Evolutionary conservation across 202 grass and related monocot genomes (phyloP).

Genomic region (Panicum hallii): DNA sequence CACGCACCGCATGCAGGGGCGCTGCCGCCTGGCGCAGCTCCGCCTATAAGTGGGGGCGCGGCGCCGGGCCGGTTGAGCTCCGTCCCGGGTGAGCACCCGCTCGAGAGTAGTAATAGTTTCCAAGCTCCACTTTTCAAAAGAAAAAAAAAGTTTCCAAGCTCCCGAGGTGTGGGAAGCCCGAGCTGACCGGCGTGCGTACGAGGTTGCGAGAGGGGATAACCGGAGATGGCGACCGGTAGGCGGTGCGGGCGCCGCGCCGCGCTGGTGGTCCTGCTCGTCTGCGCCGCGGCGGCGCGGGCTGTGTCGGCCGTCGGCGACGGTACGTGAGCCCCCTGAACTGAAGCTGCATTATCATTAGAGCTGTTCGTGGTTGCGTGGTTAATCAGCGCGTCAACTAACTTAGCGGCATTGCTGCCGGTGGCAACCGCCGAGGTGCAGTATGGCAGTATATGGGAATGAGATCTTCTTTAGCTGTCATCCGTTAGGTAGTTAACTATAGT

Average conservation of each 20-base stretch:
- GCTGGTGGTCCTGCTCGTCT: slow-evolving; percentile 34
- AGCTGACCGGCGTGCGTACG: neutral
- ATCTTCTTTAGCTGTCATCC: too few species aligned
- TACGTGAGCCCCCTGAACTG: neutral
- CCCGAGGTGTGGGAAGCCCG: neutral
- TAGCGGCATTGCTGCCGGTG: neutral
- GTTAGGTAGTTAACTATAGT: too few species aligned
- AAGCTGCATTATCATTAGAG: neutral
- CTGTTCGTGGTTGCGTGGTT: neutral
- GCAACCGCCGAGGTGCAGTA: neutral
- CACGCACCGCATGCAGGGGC: neutral
- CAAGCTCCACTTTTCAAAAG: neutral
- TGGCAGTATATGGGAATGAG: too few species aligned
- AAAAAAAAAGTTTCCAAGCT: neutral
- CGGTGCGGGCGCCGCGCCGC: neutral
- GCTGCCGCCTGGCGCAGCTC: neutral
- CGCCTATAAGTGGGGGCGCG: neutral
- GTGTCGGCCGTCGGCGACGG: slow-evolving; percentile 39
- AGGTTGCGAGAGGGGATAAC: neutral
- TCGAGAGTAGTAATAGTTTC: neutral
- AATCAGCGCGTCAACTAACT: neutral
- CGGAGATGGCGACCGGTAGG: slow-evolving; percentile 8
- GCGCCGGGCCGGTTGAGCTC: neutral
- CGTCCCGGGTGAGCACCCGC: neutral
- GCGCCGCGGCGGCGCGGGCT: neutral